These are phyloP conservation scores for Nematodospora valgi DNA, from an alignment of 805 yeast genomes.

Conservation along the genomic window DNA sequence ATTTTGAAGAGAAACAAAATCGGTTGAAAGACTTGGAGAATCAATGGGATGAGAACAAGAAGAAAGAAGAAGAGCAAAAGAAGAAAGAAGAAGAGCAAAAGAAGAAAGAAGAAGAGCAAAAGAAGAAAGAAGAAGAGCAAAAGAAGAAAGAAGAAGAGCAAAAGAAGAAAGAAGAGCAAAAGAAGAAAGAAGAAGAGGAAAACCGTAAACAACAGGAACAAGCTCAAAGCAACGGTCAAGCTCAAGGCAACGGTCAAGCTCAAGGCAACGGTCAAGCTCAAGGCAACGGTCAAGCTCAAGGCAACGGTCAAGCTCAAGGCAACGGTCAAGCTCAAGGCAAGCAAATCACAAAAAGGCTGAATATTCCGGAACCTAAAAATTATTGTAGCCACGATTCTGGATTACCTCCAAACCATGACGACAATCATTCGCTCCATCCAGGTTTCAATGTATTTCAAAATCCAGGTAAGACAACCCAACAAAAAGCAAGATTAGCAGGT, in stretches of 20 bases:
- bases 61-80: constrained; percentile 10
- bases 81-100: constrained; percentile 10
- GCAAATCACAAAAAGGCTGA: constrained; percentile 2
- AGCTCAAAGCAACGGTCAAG: no score
- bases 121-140: constrained; percentile 10
- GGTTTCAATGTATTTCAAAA: constrained; percentile 39
- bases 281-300: constrained; percentile 4
- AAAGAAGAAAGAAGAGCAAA: constrained; percentile 9
- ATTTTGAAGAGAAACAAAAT: constrained; percentile 5
- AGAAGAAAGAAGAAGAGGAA: constrained; percentile 6
- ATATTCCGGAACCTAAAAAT: constrained; percentile 7
- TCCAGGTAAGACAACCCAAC: constrained; percentile 26
- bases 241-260: no score
- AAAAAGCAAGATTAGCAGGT: constrained; percentile 24
- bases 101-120: constrained; percentile 7
- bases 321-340: background rate
- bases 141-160: constrained; percentile 9
- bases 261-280: no score
- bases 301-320: constrained; percentile 2
- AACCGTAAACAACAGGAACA: no score
- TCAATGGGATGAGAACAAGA: constrained; percentile 6
- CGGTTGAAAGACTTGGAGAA: constrained; percentile 4
- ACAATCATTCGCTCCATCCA: constrained; percentile 22
- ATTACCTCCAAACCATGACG: constrained; percentile 13
- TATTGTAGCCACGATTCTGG: constrained; percentile 8